A percentile compares a stretch with the other conserved stretches of the same genome.
Evolutionary conservation across 257 asterid species (phyloP).

Genomic region (Solanum gracilifrons): DNA sequence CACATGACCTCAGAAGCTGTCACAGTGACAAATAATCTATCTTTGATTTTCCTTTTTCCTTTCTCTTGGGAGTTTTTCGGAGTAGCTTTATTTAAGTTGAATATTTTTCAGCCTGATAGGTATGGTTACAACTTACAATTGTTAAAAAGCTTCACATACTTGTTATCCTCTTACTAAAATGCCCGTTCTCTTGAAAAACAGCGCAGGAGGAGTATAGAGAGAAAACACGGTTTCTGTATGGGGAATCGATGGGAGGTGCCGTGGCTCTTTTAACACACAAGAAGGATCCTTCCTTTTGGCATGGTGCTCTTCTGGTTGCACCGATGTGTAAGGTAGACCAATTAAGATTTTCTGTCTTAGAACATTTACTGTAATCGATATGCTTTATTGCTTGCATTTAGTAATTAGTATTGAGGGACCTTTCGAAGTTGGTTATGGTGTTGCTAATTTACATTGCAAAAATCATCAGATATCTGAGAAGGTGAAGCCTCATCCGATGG

Average conservation of each 20-base stretch:
- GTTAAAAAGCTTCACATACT: neutral
- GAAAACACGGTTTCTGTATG: slow-evolving; percentile 63
- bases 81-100: neutral
- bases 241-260: slow-evolving; percentile 99
- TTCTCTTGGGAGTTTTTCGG: neutral
- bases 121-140: neutral
- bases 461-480: slow-evolving; percentile 58
- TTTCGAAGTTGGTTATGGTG: neutral
- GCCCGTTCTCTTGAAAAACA: slow-evolving; percentile 20
- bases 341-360: neutral
- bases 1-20: neutral
- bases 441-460: neutral
- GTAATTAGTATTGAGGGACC: neutral
- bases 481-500: slow-evolving; percentile 85
- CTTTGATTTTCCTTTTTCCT: neutral
- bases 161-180: neutral
- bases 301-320: slow-evolving; percentile 85
- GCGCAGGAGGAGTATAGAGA: slow-evolving; percentile 53
- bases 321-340: slow-evolving; percentile 86
- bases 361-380: neutral
- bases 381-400: neutral
- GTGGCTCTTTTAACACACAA: slow-evolving; percentile 71
- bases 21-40: neutral
- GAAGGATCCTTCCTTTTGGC: slow-evolving; percentile 71
- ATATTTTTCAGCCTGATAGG: neutral